Evolutionary conservation across 1,139 yeast species (phyloP).

Genomic region (Pichia sp.): DNA sequence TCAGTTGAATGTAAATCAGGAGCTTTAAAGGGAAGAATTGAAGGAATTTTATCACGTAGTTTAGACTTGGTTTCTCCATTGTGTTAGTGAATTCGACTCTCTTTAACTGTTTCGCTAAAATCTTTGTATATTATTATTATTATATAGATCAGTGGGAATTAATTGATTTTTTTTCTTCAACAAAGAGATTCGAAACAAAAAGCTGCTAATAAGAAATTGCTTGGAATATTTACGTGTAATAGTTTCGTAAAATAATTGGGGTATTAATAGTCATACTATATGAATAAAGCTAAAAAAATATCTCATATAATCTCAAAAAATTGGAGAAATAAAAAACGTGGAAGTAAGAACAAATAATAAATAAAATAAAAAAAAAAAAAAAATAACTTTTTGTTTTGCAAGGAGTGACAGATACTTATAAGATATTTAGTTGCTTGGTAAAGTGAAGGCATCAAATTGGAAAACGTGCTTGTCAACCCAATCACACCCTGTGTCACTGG

Average conservation of each 20-base stretch:
- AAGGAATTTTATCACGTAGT: conserved; percentile 72
- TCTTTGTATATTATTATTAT: neutral
- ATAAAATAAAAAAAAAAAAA: too few species aligned
- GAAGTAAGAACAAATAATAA: too few species aligned
- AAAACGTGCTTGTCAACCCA: conserved; percentile 44
- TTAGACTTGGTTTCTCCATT: conserved; percentile 80
- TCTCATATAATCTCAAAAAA: too few species aligned
- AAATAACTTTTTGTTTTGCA: too few species aligned
- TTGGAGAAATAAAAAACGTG: too few species aligned
- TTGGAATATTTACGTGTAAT: too few species aligned
- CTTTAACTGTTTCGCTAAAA: neutral
- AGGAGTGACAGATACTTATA: too few species aligned
- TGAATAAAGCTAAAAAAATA: too few species aligned
- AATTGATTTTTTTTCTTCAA: neutral
- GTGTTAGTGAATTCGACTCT: conserved; percentile 8
- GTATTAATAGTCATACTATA: too few species aligned
- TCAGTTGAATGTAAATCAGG: conserved; percentile 71
- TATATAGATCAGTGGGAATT: neutral
- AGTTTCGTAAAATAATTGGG: too few species aligned
- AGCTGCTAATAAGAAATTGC: too few species aligned
- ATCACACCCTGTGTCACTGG: conserved; percentile 46
- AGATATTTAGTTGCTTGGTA: conserved; percentile 1
- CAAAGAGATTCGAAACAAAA: neutral
- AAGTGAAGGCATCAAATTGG: conserved; percentile 28
- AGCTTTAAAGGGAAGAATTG: conserved; percentile 75